Evolutionary conservation across 2,329 filamentous ascomycete species (phyloP).

Genomic region (Decorospora gaudefroyi): DNA sequence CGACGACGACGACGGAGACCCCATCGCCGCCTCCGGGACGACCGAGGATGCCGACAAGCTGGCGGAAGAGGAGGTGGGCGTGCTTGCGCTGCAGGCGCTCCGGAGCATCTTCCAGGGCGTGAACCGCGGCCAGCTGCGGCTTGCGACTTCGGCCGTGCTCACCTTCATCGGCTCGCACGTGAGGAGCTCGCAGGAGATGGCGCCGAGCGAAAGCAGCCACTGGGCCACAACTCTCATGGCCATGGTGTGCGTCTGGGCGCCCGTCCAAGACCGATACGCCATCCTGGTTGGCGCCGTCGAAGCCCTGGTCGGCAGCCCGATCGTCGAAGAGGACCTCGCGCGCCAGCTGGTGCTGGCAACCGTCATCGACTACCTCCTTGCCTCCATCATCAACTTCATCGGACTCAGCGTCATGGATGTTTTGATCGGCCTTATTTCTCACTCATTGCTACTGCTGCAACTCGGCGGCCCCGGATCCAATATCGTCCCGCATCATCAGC

Average conservation of each 20-base stretch:
- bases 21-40: slow-evolving; percentile 72
- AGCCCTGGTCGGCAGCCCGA: slow-evolving; percentile 67
- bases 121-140: slow-evolving; percentile 78
- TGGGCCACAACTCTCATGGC: slow-evolving; percentile 86
- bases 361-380: slow-evolving; percentile 79
- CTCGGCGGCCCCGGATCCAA: slow-evolving; percentile 55
- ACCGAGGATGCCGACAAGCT: slow-evolving; percentile 86
- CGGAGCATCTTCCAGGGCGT: slow-evolving; percentile 83
- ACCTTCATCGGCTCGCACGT: slow-evolving; percentile 64
- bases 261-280: slow-evolving; percentile 91
- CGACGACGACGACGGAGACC: slow-evolving; percentile 67
- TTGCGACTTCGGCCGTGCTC: slow-evolving; percentile 73
- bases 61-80: slow-evolving; percentile 84
- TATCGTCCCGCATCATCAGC: slow-evolving; percentile 48
- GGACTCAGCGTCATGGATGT: slow-evolving; percentile 97
- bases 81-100: slow-evolving; percentile 82
- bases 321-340: slow-evolving; percentile 71
- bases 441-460: slow-evolving; percentile 77
- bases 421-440: slow-evolving; percentile 79
- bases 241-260: slow-evolving; percentile 81
- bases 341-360: slow-evolving; percentile 76
- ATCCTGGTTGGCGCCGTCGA: slow-evolving; percentile 85
- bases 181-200: slow-evolving; percentile 30
- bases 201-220: slow-evolving; percentile 59
- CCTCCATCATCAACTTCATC: slow-evolving; percentile 90